phyloP scores from a whole-genome alignment of 495 filamentous ascomycete species.

The Echria macrotheca region DNA sequence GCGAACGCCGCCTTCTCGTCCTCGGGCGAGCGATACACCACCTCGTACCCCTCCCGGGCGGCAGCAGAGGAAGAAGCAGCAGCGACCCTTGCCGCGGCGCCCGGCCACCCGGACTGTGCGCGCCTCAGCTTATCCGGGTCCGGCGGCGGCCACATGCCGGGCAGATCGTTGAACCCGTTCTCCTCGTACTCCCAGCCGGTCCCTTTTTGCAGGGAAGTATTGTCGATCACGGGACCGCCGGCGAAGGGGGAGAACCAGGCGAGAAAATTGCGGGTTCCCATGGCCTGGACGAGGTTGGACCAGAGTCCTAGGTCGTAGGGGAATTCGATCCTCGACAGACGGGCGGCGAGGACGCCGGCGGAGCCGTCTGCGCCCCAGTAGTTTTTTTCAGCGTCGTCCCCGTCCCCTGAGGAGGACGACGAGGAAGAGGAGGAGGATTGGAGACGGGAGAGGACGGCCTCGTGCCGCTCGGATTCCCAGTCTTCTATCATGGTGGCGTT shows the following conservation, averaged over 20 bases:
- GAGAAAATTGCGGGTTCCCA: slow-evolving; percentile 79
- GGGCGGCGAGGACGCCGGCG: slow-evolving; percentile 36
- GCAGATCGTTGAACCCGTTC: slow-evolving; percentile 79
- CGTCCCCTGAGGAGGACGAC: slow-evolving; percentile 40
- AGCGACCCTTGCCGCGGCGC: slow-evolving; percentile 13
- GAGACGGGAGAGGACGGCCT: slow-evolving; percentile 61
- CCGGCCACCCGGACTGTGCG: slow-evolving; percentile 29
- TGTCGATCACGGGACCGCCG: slow-evolving; percentile 30
- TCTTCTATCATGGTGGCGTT: slow-evolving; percentile 79
- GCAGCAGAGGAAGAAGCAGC: too few relatives aligned
- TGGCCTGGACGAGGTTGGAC: slow-evolving; percentile 80
- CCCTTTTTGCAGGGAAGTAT: slow-evolving; percentile 11
- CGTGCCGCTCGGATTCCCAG: slow-evolving; percentile 90
- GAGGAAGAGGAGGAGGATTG: slow-evolving; percentile 8
- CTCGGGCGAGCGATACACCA: slow-evolving; percentile 8
- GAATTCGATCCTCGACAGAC: slow-evolving; percentile 76
- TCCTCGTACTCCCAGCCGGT: slow-evolving; percentile 66
- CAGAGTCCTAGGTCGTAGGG: slow-evolving; percentile 91
- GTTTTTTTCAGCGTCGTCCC: slow-evolving; percentile 48
- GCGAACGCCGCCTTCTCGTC: slow-evolving; percentile 31
- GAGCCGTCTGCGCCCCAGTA: slow-evolving; percentile 22
- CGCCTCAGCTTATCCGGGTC: slow-evolving; percentile 76
- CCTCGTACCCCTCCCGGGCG: slow-evolving; percentile 6
- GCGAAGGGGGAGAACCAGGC: slow-evolving; percentile 50
- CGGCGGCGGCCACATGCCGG: slow-evolving; percentile 70